phyloP scores from a whole-genome alignment of 139 green algal genomes.

The Chlorella sorokiniana region DNA sequence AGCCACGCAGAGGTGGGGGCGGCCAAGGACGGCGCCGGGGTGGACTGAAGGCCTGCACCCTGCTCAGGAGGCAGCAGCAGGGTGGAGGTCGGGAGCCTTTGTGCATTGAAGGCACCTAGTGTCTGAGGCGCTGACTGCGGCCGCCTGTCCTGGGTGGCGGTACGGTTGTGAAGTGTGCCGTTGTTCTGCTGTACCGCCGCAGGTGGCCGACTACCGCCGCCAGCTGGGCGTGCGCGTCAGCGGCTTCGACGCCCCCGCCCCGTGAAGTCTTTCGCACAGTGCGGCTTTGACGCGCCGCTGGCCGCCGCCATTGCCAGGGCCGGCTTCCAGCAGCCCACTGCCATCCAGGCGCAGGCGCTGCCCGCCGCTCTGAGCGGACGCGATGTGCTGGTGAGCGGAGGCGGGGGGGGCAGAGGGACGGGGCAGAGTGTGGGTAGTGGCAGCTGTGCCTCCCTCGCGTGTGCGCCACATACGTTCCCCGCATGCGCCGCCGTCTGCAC shows the following conservation, averaged over 20 bases:
- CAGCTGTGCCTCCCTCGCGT: no score
- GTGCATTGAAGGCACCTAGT: no score
- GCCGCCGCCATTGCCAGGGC: constrained; percentile 68
- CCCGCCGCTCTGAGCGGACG: constrained; percentile 72
- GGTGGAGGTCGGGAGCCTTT: no score
- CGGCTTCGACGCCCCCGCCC: constrained; percentile 71
- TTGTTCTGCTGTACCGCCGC: neutral
- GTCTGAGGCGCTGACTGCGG: no score
- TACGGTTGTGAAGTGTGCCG: neutral
- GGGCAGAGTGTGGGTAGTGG: no score
- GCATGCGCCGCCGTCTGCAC: no score
- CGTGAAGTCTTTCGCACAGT: constrained; percentile 76
- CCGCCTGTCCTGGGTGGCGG: neutral
- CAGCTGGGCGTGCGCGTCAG: constrained; percentile 70
- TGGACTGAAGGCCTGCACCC: no score
- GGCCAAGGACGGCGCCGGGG: neutral
- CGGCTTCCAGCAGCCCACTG: constrained; percentile 73
- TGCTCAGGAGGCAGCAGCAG: no score
- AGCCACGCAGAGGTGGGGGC: constrained; percentile 62
- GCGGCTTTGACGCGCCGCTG: constrained; percentile 72
- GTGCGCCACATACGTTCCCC: no score
- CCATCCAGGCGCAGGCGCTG: constrained; percentile 84
- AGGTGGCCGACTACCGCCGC: constrained; percentile 61
- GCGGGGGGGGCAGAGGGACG: no score
- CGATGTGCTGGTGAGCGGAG: constrained; percentile 75